These are phyloP conservation scores for Aurifilum marmelostoma DNA, from an alignment of 2,329 filamentous ascomycete genomes.

Conservation along the genomic window DNA sequence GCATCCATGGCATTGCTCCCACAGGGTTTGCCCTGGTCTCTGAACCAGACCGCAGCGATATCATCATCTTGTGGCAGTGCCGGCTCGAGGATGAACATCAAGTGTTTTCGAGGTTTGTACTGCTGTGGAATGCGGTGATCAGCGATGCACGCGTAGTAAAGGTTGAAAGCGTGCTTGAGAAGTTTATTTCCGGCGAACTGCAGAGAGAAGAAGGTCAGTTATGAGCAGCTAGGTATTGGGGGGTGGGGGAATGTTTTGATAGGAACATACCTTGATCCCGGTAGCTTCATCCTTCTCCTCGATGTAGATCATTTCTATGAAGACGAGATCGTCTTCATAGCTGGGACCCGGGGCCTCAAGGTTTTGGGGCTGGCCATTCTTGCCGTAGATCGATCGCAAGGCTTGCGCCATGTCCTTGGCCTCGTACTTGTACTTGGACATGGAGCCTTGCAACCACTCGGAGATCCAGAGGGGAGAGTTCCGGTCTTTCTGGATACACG, in stretches of 20 bases:
- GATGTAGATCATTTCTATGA: conserved; percentile 6
- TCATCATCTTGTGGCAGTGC: not conserved
- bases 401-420: conserved; percentile 6
- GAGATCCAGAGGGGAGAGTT: not conserved
- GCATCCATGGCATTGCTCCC: not conserved
- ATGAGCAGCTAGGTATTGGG: not conserved
- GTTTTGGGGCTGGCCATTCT: not conserved
- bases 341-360: not conserved
- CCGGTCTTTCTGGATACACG: not conserved
- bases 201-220: not conserved
- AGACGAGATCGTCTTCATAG: not conserved
- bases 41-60: not conserved
- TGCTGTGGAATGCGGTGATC: not conserved
- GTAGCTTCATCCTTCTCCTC: not conserved
- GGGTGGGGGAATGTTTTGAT: not conserved
- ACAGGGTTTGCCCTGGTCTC: not conserved
- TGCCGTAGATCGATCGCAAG: not conserved
- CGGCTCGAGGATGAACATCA: not conserved
- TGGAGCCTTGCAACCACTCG: not conserved
- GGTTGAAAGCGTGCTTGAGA: conserved; percentile 1
- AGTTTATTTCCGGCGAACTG: not conserved
- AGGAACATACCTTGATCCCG: not conserved
- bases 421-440: not conserved
- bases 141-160: conserved; percentile 2
- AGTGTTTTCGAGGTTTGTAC: not conserved